A percentile compares a stretch with the other conserved stretches of the same genome.
Evolutionary conservation across 805 yeast species (phyloP).

Genomic region (Lipomyces chichibuensis): DNA sequence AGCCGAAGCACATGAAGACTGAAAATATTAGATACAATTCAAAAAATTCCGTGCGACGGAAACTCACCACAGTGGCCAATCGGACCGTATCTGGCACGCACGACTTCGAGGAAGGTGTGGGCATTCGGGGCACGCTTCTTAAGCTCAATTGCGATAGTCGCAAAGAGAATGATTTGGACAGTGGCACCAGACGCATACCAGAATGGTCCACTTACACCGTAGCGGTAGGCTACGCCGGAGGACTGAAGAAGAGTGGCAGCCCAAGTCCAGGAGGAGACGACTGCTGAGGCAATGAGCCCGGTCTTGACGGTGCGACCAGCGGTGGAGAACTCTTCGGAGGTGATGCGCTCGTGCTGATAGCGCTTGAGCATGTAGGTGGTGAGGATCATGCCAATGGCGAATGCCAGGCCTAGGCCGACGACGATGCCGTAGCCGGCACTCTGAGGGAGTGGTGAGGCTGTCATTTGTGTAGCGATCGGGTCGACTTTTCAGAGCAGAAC

Average conservation of each 20-base stretch:
- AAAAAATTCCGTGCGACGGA: neutral
- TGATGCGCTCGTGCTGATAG: conserved; percentile 81
- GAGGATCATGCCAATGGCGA: conserved; percentile 47
- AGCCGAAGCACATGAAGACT: conserved; percentile 59
- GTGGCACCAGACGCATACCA: conserved; percentile 92
- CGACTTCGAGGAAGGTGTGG: conserved; percentile 86
- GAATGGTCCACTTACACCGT: conserved; percentile 76
- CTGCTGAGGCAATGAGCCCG: conserved; percentile 85
- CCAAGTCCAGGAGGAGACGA: conserved; percentile 94
- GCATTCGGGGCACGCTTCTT: conserved; percentile 89
- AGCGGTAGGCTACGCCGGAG: conserved; percentile 73
- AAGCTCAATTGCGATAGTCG: conserved; percentile 83
- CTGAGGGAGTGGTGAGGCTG: conserved; percentile 18
- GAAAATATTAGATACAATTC: neutral
- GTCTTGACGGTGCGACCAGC: conserved; percentile 89
- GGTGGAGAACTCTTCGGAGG: conserved; percentile 92
- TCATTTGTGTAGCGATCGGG: neutral
- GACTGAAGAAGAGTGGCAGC: conserved; percentile 78
- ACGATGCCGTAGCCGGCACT: conserved; percentile 57
- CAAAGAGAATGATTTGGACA: conserved; percentile 83
- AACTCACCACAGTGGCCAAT: conserved; percentile 57
- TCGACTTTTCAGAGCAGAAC: neutral
- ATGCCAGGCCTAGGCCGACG: conserved; percentile 76
- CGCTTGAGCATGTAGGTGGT: conserved; percentile 47
- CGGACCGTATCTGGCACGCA: conserved; percentile 79